A percentile compares a stretch with the other conserved stretches of the same genome.
Evolutionary conservation across 2,329 filamentous ascomycete genomes (phyloP).

Genomic region (Fusarium udum): DNA sequence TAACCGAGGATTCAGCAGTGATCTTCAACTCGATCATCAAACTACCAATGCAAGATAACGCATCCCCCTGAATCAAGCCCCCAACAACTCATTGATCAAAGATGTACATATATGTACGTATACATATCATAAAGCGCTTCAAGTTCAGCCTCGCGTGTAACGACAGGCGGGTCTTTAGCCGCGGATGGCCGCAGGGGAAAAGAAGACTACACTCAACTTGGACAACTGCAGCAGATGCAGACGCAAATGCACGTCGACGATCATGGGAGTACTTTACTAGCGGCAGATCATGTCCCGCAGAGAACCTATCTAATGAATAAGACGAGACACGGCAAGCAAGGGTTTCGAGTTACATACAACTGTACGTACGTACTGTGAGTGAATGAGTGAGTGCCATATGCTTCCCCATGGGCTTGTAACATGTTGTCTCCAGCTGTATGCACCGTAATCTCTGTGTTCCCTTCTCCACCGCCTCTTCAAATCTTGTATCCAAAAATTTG

Average conservation of each 20-base stretch:
- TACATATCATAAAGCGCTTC: constrained; percentile 4
- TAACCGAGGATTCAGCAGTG: background rate
- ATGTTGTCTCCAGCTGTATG: background rate
- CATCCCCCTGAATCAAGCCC: constrained; percentile 15
- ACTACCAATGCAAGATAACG: constrained; percentile 38
- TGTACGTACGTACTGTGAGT: background rate
- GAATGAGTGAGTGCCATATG: background rate
- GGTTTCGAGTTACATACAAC: background rate
- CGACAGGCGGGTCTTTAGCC: constrained; percentile 26
- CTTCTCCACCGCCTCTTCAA: constrained; percentile 28
- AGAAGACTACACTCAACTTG: constrained; percentile 24
- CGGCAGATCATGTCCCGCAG: constrained; percentile 16
- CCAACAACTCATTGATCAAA: background rate
- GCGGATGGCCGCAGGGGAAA: constrained; percentile 19
- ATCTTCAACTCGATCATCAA: constrained; percentile 12
- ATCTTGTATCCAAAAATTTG: background rate
- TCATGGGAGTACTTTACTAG: constrained; percentile 7
- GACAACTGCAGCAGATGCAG: constrained; percentile 14
- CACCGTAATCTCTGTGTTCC: background rate
- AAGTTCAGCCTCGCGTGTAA: constrained; percentile 35
- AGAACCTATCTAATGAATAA: constrained; percentile 4
- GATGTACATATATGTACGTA: background rate
- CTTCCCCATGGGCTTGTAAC: background rate
- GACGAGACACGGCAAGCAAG: constrained; percentile 19
- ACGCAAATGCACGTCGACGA: constrained; percentile 12